phyloP scores from a whole-genome alignment of 345 rosid species.

The Citropsis articulata region DNA sequence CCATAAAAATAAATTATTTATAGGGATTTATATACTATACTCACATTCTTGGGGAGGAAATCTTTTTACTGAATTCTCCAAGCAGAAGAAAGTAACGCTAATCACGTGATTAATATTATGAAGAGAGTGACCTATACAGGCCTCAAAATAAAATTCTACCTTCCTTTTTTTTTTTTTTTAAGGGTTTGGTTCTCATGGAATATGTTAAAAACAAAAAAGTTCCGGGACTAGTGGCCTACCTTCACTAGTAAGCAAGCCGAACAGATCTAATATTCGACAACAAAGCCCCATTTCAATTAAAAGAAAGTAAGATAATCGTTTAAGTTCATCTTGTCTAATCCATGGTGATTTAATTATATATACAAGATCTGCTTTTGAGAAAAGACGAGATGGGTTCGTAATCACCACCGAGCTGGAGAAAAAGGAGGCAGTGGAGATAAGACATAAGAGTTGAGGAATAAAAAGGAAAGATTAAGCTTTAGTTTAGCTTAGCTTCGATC shows the following conservation, averaged over 20 bases:
- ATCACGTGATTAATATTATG: neutral
- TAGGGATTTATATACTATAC: too few species aligned
- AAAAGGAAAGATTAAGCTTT: neutral
- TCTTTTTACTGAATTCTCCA: neutral
- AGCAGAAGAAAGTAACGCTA: too few species aligned
- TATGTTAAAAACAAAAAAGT: too few species aligned
- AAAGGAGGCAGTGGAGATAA: conserved; percentile 7
- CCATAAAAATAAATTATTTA: too few species aligned
- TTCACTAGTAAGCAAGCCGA: neutral
- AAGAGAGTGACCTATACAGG: neutral
- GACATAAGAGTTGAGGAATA: neutral
- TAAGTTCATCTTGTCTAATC: conserved; percentile 6
- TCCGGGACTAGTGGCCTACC: neutral
- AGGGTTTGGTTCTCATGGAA: neutral
- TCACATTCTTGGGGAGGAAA: too few species aligned
- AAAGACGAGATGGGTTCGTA: conserved; percentile 27
- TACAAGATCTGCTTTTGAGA: conserved; percentile 5
- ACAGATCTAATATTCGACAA: conserved; percentile 9
- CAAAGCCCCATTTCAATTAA: neutral
- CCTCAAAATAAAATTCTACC: neutral
- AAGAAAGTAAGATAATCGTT: neutral
- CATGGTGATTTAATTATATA: neutral
- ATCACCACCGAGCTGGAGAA: conserved; percentile 20
- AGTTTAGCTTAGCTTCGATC: too few species aligned
- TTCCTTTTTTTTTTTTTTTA: neutral